Conservation (phyloP, 140 eudicot genomes). For the Ambrosia hybrid region DNA sequence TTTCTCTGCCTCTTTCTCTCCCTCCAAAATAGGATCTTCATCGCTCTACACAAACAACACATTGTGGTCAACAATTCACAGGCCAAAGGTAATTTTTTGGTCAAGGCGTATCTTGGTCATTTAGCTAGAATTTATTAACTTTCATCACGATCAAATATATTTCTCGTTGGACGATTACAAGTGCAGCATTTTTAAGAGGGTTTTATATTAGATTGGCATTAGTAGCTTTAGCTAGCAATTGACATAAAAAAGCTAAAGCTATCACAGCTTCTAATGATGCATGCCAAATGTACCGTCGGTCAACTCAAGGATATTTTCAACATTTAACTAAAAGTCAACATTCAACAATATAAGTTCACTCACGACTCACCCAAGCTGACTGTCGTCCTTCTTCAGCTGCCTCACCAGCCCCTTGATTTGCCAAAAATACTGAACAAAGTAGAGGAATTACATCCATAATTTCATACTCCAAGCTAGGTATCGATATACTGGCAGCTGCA, state of each 20-base stretch:
- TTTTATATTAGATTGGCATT: neutral
- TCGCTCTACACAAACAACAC: conserved; percentile 34
- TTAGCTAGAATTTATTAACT: conserved; percentile 8
- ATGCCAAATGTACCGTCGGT: too few relatives aligned
- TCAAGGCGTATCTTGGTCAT: conserved; percentile 10
- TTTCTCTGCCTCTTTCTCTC: conserved; percentile 98
- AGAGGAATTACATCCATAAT: conserved; percentile 60
- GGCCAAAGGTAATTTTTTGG: conserved; percentile 3
- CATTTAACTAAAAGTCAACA: conserved; percentile 8
- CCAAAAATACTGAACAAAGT: conserved; percentile 84
- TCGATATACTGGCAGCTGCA: neutral
- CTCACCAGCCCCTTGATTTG: conserved; percentile 91
- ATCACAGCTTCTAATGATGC: too few relatives aligned
- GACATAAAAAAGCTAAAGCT: too few relatives aligned
- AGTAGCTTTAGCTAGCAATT: too few relatives aligned
- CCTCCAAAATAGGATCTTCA: conserved; percentile 71
- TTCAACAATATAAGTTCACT: conserved; percentile 27
- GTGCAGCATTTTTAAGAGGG: neutral
- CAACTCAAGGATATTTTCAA: conserved; percentile 3
- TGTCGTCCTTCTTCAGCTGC: conserved; percentile 81
- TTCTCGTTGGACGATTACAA: neutral
- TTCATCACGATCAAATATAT: conserved; percentile 9
- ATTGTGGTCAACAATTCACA: neutral
- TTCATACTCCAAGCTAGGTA: conserved; percentile 27
- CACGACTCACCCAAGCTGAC: conserved; percentile 75